phyloP scores from a whole-genome alignment of 2,329 filamentous ascomycete genomes.

The Penicillium crustosum region DNA sequence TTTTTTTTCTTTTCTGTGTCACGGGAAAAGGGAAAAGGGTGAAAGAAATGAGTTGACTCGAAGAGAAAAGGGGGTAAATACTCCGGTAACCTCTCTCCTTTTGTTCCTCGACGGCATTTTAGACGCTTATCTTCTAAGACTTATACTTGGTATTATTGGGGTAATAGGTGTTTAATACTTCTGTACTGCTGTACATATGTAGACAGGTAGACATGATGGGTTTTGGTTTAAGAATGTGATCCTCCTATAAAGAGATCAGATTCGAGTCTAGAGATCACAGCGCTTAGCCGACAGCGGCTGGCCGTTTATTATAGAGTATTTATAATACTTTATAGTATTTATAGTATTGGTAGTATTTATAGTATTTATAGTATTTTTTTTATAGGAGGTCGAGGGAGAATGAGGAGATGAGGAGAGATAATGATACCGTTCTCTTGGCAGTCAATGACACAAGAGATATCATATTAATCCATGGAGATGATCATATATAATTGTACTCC shows the following conservation, averaged over 20 bases:
- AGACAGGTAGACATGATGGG: not conserved
- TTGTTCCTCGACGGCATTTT: not conserved
- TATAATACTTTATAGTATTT: not conserved
- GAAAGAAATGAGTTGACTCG: not conserved
- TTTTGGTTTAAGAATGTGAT: not conserved
- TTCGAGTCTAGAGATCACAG: not conserved
- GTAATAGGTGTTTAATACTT: not conserved
- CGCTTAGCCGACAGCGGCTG: constrained; percentile 1
- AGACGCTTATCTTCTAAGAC: not conserved
- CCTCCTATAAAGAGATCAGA: not conserved
- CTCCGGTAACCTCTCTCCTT: not conserved
- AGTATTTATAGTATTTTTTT: not conserved
- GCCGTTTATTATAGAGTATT: not conserved
- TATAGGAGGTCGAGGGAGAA: not conserved
- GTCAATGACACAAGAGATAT: not conserved
- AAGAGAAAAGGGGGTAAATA: not conserved
- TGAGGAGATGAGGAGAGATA: not conserved
- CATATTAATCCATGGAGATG: not conserved
- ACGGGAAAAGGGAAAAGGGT: not conserved
- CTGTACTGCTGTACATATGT: not conserved
- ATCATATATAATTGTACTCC: no score
- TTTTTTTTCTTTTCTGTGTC: not conserved
- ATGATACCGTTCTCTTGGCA: not conserved
- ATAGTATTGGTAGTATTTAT: not conserved
- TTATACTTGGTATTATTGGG: not conserved